Evolutionary conservation across 176 grass and related monocot genomes (phyloP).

Genomic region (Thinopyrum elongatum): DNA sequence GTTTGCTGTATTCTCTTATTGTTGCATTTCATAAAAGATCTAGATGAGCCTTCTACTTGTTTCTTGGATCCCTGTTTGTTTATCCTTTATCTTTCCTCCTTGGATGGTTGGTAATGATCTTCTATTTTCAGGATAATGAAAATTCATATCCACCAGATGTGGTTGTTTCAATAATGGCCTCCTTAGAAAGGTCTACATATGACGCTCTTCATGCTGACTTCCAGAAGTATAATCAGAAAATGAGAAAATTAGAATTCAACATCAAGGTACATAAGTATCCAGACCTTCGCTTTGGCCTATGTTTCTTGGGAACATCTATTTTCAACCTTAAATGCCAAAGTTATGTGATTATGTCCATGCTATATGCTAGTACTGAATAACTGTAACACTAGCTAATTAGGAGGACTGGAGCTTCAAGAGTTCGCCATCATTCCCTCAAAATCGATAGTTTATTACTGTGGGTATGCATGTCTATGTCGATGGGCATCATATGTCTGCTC

Average conservation of each 20-base stretch:
- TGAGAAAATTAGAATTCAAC: constrained; percentile 92
- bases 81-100: background rate
- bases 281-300: constrained; percentile 1
- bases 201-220: constrained; percentile 70
- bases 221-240: constrained; percentile 95
- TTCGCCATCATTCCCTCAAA: background rate
- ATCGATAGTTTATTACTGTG: background rate
- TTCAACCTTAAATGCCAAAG: background rate
- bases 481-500: constrained; percentile 17
- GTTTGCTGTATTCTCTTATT: constrained; percentile 10
- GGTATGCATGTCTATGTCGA: background rate
- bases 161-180: constrained; percentile 70
- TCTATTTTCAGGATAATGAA: constrained; percentile 54
- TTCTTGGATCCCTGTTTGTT: constrained; percentile 1
- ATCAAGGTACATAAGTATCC: constrained; percentile 65
- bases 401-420: background rate
- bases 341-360: background rate
- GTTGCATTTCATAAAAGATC: background rate
- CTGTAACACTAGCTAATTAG: background rate
- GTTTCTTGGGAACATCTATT: constrained; percentile 8
- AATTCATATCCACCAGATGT: constrained; percentile 56
- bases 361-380: constrained; percentile 2
- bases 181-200: constrained; percentile 67
- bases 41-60: background rate
- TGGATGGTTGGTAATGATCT: constrained; percentile 9